Base-by-base conservation (phyloP, 192 early-diverging fungal genomes). In the Chytriomyces confervae region DNA sequence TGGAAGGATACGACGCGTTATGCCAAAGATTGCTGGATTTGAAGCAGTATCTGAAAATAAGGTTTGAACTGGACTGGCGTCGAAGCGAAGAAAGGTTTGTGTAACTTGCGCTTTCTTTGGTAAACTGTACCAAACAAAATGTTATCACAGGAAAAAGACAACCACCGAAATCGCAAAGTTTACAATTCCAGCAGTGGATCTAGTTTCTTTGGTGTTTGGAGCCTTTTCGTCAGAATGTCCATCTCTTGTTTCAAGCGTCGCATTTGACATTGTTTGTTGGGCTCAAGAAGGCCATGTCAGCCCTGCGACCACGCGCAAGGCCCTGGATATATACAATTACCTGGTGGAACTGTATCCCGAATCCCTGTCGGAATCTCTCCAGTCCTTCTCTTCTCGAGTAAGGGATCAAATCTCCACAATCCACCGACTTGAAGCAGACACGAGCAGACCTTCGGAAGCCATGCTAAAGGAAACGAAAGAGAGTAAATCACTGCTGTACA, bases 201-300 rank as follows among this genome's bases (percentile, higher is more conserved):
- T 84, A 50, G 29, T 84, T 24, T 49, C 74, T 4, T 48, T 78
- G 45, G 43, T 87, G 1, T 48, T 87, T 47, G 47, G 80, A 7
- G 78, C 86, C n/a, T 84, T 86, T 79, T 65, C 27, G 36, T 71
- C 47, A 7, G 79, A 80, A 57, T 66, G 76, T 66, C n/a, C 57
- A 11, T 79, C 69, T n/a, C 69, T 84, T 8, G 49, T 47, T 24
- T 6, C 50, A 29, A 81, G 84, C 50, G 23, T 87, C 36, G 71
- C 77, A 16, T 43, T 64, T 24, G 84, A 87, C 70, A 53, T 77
- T 16, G 51, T 86, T 18, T 27, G 18, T 11, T 87, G 86, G 86
- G 81, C 81, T 0, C 45, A 60, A 6, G 84, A 86, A n/a, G 81
- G 82, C 13, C 77, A 66, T 62, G 61, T 87, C 69, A 83, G 16